phyloP scores from a whole-genome alignment of 2,329 filamentous ascomycete genomes.

The Epichloe sibirici region DNA sequence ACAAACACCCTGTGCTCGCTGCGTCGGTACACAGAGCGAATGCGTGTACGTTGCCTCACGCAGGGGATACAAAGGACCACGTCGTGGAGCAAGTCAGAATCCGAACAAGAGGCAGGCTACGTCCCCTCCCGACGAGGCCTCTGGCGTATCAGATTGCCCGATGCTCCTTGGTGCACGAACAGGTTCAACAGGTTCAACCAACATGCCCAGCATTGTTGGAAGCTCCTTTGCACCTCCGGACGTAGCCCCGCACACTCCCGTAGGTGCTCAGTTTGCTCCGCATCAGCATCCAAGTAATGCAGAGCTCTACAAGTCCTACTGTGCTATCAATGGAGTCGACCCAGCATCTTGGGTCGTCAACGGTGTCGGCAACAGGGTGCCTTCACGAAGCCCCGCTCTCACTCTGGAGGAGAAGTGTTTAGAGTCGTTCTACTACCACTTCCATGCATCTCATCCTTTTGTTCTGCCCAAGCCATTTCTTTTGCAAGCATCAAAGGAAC shows the following conservation, averaged over 20 bases:
- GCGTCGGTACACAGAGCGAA: conserved; percentile 41
- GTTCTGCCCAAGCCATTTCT: conserved; percentile 41
- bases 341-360: conserved; percentile 10
- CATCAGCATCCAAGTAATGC: conserved; percentile 15
- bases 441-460: conserved; percentile 46
- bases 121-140: conserved; percentile 18
- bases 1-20: conserved; percentile 55
- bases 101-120: conserved; percentile 39
- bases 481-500: conserved; percentile 35
- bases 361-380: conserved; percentile 6
- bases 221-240: conserved; percentile 5
- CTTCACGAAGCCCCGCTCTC: conserved; percentile 12
- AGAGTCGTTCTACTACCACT: conserved; percentile 46
- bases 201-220: conserved; percentile 2
- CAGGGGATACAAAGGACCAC: conserved; percentile 56
- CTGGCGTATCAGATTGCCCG: conserved; percentile 25
- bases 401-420: conserved; percentile 40
- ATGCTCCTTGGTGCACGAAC: conserved; percentile 18
- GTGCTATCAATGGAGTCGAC: conserved; percentile 15
- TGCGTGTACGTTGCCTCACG: conserved; percentile 66
- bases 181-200: conserved; percentile 6
- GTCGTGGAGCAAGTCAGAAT: conserved; percentile 27
- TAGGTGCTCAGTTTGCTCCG: conserved; percentile 11
- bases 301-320: conserved; percentile 27
- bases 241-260: conserved; percentile 6